These are phyloP conservation scores for Stachybotrys elegans DNA, from an alignment of 2,329 filamentous ascomycete species.

Conservation along the genomic window DNA sequence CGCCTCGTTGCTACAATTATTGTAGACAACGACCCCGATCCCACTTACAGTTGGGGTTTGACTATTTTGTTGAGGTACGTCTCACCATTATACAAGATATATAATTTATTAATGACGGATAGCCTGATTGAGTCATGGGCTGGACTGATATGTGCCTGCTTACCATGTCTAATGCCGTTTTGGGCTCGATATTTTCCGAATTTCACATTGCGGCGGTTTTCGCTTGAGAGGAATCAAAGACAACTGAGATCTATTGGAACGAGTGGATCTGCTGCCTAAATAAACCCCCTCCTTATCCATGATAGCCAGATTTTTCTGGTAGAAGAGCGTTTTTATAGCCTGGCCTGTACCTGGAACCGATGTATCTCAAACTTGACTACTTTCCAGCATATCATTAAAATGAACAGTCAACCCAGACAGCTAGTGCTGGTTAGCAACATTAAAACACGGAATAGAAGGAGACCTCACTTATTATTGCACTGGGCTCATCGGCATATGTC, in stretches of 20 bases:
- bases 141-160: conserved; percentile 9
- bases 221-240: neutral
- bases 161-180: conserved; percentile 8
- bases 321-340: no score
- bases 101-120: neutral
- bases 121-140: conserved; percentile 9
- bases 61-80: conserved; percentile 6
- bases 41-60: neutral
- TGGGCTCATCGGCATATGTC: no score
- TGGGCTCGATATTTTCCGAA: conserved; percentile 1
- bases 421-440: no score
- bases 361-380: no score
- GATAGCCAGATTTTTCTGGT: no score
- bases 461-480: no score
- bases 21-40: neutral
- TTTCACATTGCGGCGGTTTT: neutral
- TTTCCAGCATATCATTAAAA: no score
- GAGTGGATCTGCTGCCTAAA: no score
- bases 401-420: no score
- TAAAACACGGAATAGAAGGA: no score
- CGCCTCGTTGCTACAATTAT: neutral
- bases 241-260: neutral
- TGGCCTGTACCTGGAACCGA: no score
- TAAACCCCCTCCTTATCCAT: no score
- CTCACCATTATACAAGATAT: neutral